Evolutionary conservation across 2,329 filamentous ascomycete genomes (phyloP), one percentile per base, ranked within the genome.

Genomic region (Ophiostoma tasmaniense): DNA sequence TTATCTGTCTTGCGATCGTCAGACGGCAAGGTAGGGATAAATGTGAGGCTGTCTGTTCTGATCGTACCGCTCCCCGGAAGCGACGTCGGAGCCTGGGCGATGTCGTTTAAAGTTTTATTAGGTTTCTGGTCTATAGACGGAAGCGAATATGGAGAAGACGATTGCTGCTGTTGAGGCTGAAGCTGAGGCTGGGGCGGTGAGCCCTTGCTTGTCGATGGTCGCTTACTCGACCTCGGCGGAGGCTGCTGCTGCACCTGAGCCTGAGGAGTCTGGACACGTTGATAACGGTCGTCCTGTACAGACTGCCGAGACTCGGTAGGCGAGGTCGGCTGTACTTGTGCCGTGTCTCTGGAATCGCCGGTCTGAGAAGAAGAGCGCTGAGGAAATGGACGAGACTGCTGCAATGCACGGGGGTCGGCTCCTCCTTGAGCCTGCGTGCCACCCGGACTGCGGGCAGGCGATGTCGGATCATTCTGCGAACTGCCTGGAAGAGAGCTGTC

Each of bases 1-100:
- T 87, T 89, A n/a, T 93, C 90, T 0, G 81, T 75, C 74, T 90
- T 92, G 77, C 87, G 90, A 68, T 95, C 91, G 70, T 93, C 90
- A 2, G 81, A 74, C 67, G 75, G 81, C 62, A 90, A 81, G 0
- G 89, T 94, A 0, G 93, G 91, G 67, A 95, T 93, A 73, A 93
- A 90, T 0, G 91, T 92, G 17, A 96, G 81, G 66, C 84, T 87
- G 77, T 95, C 92, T 0, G 91, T 94, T 64, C 90, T 86, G 7
- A 77, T 80, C 8, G 85, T 89, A 69, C 82, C 86, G 68, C 87
- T 88, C 14, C 90, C 90, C 28, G 90, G 88, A 1, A 94, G 79
- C 35, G 85, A 82, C 72, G 90, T 84, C 37, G 93, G 89, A 72
- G 88, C 87, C 25, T 55, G n/a, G 3, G 50, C 11, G 22, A 55